phyloP scores from a whole-genome alignment of 148 eudicot genomes.

The Rheum nobile region DNA sequence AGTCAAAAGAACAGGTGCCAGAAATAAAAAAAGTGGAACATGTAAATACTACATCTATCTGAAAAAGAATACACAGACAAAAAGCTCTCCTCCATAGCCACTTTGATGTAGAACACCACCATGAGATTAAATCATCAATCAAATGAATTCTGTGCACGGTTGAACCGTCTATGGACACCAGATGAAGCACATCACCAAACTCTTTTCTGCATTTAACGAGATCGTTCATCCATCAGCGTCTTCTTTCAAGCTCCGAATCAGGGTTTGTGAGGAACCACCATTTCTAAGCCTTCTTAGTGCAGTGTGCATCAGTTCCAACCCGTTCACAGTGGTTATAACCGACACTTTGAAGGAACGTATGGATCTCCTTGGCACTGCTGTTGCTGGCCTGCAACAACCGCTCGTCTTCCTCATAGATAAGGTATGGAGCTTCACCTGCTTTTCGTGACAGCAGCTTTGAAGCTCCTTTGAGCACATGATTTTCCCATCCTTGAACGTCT shows the following conservation, averaged over 20 bases:
- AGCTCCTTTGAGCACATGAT: conserved; percentile 88
- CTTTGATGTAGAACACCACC: neutral
- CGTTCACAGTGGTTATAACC: conserved; percentile 68
- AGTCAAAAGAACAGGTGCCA: too few species aligned
- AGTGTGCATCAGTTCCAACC: conserved; percentile 92
- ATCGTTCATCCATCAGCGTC: neutral
- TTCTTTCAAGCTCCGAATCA: too few species aligned
- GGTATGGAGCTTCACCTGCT: conserved; percentile 72
- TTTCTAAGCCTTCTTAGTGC: conserved; percentile 43
- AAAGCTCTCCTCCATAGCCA: neutral
- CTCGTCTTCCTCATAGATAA: conserved; percentile 95
- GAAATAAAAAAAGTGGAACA: too few species aligned
- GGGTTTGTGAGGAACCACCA: neutral
- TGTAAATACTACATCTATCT: neutral
- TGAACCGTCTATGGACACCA: neutral
- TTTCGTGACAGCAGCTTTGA: conserved; percentile 65
- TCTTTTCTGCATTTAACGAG: neutral
- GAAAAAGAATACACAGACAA: neutral
- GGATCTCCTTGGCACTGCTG: conserved; percentile 67
- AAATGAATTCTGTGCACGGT: neutral
- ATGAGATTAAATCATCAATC: neutral
- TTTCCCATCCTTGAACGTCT: conserved; percentile 97
- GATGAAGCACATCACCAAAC: neutral
- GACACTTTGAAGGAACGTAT: conserved; percentile 53
- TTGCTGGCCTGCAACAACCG: conserved; percentile 85